Evolutionary conservation across 176 grass and related monocot species (phyloP).

Genomic region (Leersia perrieri): DNA sequence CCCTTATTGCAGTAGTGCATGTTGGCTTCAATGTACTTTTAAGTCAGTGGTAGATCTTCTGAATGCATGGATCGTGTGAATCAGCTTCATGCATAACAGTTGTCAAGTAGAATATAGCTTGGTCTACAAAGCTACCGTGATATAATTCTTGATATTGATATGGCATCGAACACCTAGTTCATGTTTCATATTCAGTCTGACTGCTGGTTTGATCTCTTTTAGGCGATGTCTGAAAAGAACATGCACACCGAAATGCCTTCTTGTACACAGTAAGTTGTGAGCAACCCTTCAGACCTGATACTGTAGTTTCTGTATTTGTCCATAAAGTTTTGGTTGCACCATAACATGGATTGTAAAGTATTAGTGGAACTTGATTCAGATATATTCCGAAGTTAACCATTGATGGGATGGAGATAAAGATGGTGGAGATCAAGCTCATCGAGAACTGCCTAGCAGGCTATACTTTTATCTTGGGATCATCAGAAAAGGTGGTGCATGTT

Average conservation of each 20-base stretch:
- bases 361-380: conserved; percentile 47
- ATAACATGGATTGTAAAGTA: conserved; percentile 23
- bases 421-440: conserved; percentile 53
- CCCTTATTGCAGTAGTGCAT: not conserved
- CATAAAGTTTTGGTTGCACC: not conserved
- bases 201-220: conserved; percentile 23
- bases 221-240: conserved; percentile 70
- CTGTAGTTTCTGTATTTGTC: conserved; percentile 34
- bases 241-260: conserved; percentile 71
- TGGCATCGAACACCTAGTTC: not conserved
- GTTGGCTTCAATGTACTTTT: conserved; percentile 3
- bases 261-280: conserved; percentile 68
- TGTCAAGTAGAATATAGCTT: conserved; percentile 7
- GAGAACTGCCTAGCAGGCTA: conserved; percentile 63
- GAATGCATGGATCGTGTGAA: conserved; percentile 23
- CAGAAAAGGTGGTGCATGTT: conserved; percentile 53
- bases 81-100: conserved; percentile 3
- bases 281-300: conserved; percentile 14
- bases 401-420: conserved; percentile 64
- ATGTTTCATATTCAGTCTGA: conserved; percentile 19
- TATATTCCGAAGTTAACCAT: conserved; percentile 68
- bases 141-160: conserved; percentile 26
- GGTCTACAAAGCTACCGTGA: not conserved
- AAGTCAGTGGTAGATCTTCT: conserved; percentile 2
- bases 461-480: conserved; percentile 74